Percentiles rank a stretch among this genome's conserved stretches.
Conservation (phyloP, 805 yeast species). For the Candida nanaspora region DNA sequence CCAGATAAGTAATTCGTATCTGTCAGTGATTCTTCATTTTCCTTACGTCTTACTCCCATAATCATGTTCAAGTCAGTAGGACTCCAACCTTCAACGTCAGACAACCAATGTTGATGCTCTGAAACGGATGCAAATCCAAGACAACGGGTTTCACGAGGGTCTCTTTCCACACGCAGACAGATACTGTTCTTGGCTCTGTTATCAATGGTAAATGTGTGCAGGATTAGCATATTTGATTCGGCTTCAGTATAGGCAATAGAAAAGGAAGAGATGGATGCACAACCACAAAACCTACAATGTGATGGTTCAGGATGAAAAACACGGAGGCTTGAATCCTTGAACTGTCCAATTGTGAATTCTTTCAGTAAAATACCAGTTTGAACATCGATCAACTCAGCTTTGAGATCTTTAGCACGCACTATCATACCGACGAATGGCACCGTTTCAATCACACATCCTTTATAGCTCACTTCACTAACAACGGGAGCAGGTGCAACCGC, state of each 20-base stretch:
- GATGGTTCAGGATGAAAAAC: constrained; percentile 82
- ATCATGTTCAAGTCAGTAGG: constrained; percentile 69
- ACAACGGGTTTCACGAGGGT: constrained; percentile 85
- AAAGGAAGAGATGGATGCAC: constrained; percentile 69
- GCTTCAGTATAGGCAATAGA: constrained; percentile 65
- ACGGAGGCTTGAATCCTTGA: constrained; percentile 50
- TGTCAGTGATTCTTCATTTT: constrained; percentile 28
- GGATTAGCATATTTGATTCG: constrained; percentile 47
- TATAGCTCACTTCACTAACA: no score
- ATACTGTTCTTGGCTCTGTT: constrained; percentile 73
- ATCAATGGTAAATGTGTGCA: constrained; percentile 69
- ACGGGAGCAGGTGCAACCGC: no score
- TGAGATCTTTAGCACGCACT: constrained; percentile 45
- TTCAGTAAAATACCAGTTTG: constrained; percentile 70
- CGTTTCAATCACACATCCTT: constrained; percentile 35
- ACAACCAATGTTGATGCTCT: constrained; percentile 64
- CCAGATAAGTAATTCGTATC: no score
- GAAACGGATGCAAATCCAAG: constrained; percentile 71
- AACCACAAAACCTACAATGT: constrained; percentile 88
- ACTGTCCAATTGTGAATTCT: constrained; percentile 53
- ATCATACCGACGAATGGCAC: constrained; percentile 73
- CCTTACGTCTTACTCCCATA: constrained; percentile 54
- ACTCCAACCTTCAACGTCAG: constrained; percentile 71
- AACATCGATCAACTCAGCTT: constrained; percentile 67
- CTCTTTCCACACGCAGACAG: constrained; percentile 87